These are phyloP conservation scores for Sutorius australiensis DNA, from an alignment of 768 basidiomycete species.

Conservation along the genomic window DNA sequence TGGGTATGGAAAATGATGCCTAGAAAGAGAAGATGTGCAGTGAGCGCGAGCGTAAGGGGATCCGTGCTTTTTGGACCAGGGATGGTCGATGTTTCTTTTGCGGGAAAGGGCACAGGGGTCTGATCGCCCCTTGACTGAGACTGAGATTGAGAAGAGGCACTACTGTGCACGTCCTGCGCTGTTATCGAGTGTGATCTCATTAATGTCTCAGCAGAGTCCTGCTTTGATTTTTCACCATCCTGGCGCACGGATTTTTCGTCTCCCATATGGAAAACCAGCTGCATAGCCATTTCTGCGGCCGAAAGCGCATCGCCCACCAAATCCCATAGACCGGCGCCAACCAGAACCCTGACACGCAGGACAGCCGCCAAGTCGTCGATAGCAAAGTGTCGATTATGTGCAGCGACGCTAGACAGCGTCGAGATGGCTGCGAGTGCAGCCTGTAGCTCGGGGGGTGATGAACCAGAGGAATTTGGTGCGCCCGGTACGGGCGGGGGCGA, in stretches of 20 bases:
- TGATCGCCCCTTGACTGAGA: constrained; percentile 12
- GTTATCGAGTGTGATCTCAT: constrained; percentile 31
- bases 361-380: constrained; percentile 51
- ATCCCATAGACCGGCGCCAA: constrained; percentile 53
- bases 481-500: constrained; percentile 4
- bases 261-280: constrained; percentile 31
- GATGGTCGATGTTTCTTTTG: not conserved
- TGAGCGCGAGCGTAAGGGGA: constrained; percentile 37
- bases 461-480: not conserved
- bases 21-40: constrained; percentile 60
- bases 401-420: constrained; percentile 31
- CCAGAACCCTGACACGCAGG: constrained; percentile 53
- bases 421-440: constrained; percentile 33
- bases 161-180: constrained; percentile 24
- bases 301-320: constrained; percentile 46
- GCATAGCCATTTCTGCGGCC: constrained; percentile 48
- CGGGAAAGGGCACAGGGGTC: not conserved
- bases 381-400: constrained; percentile 35
- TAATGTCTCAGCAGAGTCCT: constrained; percentile 10
- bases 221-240: constrained; percentile 9
- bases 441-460: constrained; percentile 22
- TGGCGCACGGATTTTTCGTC: constrained; percentile 4
- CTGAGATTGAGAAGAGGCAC: constrained; percentile 20
- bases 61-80: constrained; percentile 25
- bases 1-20: constrained; percentile 62